Evolutionary conservation across 2,329 filamentous ascomycete genomes (phyloP).

Genomic region (Endocalyx cinctus): DNA sequence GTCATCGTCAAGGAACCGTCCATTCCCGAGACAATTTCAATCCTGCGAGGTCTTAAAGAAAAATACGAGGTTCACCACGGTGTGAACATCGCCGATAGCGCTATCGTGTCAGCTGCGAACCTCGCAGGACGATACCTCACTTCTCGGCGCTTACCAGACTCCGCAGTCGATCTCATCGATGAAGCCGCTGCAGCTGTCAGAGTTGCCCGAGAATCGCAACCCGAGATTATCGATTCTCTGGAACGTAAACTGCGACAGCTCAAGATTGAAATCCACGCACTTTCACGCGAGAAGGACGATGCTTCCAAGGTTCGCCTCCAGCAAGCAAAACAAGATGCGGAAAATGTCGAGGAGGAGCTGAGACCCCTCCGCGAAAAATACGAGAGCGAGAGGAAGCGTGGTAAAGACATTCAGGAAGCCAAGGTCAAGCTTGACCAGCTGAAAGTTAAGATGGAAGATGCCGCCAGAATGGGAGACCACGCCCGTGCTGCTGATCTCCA

Average conservation of each 20-base stretch:
- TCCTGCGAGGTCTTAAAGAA: slow-evolving; percentile 96
- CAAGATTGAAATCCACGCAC: slow-evolving; percentile 94
- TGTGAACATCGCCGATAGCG: slow-evolving; percentile 92
- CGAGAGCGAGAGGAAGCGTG: slow-evolving; percentile 84
- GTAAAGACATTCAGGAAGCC: slow-evolving; percentile 86
- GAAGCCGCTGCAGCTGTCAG: slow-evolving; percentile 95
- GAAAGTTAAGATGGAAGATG: slow-evolving; percentile 87
- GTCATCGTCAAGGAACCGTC: slow-evolving; percentile 93
- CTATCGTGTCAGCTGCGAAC: slow-evolving; percentile 86
- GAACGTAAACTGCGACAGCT: slow-evolving; percentile 87
- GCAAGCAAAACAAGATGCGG: slow-evolving; percentile 82
- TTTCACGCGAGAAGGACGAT: slow-evolving; percentile 91
- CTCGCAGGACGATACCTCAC: slow-evolving; percentile 93
- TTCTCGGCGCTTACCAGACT: slow-evolving; percentile 84
- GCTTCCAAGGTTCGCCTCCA: slow-evolving; percentile 79
- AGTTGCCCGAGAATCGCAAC: slow-evolving; percentile 92
- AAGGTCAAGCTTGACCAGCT: slow-evolving; percentile 93
- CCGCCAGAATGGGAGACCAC: slow-evolving; percentile 81
- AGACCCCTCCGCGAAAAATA: slow-evolving; percentile 92
- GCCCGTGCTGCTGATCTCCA: slow-evolving; percentile 87
- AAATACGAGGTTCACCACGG: slow-evolving; percentile 98
- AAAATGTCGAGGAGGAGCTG: slow-evolving; percentile 91
- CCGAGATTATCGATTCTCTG: slow-evolving; percentile 90
- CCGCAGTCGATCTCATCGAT: slow-evolving; percentile 92
- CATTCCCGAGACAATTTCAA: slow-evolving; percentile 87